These are phyloP conservation scores for Mediolabrus comicus DNA, from an alignment of 108 stramenopile genomes.

Conservation along the genomic window DNA sequence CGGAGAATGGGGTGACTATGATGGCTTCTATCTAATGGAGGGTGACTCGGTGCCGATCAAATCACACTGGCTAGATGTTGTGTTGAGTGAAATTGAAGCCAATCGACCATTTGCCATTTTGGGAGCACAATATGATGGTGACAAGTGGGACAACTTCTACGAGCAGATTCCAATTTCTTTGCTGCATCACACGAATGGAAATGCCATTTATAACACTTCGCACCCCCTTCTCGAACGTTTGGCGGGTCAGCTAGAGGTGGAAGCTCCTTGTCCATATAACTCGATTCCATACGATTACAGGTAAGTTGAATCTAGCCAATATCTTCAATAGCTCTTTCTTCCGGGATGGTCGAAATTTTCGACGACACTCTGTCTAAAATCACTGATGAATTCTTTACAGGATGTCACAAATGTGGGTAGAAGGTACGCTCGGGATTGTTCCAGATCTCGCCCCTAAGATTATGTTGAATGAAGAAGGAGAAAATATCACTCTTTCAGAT, in stretches of 20 bases:
- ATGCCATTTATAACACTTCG: constrained; percentile 73
- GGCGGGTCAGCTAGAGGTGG: constrained; percentile 64
- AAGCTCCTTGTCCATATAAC: constrained; percentile 66
- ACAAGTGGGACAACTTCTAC: constrained; percentile 74
- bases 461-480: constrained; percentile 68
- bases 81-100: constrained; percentile 53
- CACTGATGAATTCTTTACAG: no score
- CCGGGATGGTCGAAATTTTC: no score
- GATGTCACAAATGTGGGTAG: constrained; percentile 73
- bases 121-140: constrained; percentile 68
- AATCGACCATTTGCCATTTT: constrained; percentile 63
- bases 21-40: constrained; percentile 73
- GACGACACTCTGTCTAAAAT: no score
- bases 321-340: no score
- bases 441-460: constrained; percentile 55
- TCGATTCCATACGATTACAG: constrained; percentile 72
- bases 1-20: constrained; percentile 63
- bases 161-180: constrained; percentile 62
- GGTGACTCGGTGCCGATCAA: constrained; percentile 70
- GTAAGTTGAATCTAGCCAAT: no score
- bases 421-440: constrained; percentile 56
- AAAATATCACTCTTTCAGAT: constrained; percentile 59
- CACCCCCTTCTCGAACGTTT: constrained; percentile 59
- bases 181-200: constrained; percentile 70
- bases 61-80: constrained; percentile 64